Percentiles rank a stretch among this genome's conserved stretches.
These are phyloP conservation scores for Erythrophleum fordii DNA, from an alignment of 306 rosid species.

Conservation along the genomic window DNA sequence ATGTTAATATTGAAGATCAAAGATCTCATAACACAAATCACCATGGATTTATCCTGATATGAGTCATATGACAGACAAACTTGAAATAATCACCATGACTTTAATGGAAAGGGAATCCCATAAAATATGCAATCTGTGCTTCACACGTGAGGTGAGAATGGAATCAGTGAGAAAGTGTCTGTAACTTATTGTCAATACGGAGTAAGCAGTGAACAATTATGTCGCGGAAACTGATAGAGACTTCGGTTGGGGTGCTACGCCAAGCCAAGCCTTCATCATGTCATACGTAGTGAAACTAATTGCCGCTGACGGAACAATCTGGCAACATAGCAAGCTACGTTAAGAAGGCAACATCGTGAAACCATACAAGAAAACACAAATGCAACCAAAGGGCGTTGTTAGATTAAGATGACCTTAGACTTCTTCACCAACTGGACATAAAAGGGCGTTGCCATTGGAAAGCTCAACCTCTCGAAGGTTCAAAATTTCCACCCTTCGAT, in stretches of 20 bases:
- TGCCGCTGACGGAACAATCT: slow-evolving; percentile 98
- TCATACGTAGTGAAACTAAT: slow-evolving; percentile 88
- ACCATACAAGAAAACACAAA: slow-evolving; percentile 10
- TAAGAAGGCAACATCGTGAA: not conserved
- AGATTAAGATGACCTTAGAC: not conserved
- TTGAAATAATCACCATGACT: not conserved
- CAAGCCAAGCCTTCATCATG: slow-evolving; percentile 82
- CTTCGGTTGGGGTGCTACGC: slow-evolving; percentile 69
- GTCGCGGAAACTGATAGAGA: slow-evolving; percentile 55
- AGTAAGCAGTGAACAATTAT: slow-evolving; percentile 25
- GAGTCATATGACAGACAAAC: slow-evolving; percentile 18
- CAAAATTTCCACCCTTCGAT: not conserved
- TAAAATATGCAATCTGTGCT: slow-evolving; percentile 18
- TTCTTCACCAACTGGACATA: not conserved
- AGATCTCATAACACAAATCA: not conserved
- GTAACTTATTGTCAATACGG: not conserved
- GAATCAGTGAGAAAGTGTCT: slow-evolving; percentile 23
- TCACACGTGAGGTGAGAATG: slow-evolving; percentile 8
- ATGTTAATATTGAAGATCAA: slow-evolving; percentile 7
- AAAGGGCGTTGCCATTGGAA: not conserved
- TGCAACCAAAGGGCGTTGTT: slow-evolving; percentile 3
- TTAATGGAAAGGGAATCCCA: slow-evolving; percentile 23
- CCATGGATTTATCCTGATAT: not conserved
- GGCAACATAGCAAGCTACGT: slow-evolving; percentile 36
- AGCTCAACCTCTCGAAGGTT: not conserved